phyloP scores from a whole-genome alignment of 192 early-diverging fungal species.

The Linnemannia hyalina region DNA sequence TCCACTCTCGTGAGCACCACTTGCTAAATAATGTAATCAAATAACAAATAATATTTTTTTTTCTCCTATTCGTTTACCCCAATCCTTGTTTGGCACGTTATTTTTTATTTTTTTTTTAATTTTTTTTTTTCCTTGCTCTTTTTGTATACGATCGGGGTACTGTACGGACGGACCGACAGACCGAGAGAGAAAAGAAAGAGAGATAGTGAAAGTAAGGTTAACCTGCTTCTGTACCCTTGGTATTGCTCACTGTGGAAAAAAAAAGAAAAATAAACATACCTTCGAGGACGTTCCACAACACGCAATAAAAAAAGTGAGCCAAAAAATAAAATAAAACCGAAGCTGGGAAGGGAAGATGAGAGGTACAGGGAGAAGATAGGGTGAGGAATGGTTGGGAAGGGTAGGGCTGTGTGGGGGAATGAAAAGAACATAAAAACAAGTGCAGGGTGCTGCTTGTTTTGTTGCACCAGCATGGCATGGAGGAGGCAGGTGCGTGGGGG shows the following conservation, averaged over 20 bases:
- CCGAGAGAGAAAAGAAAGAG: too few relatives aligned
- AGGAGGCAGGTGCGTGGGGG: background rate
- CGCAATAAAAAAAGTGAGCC: background rate
- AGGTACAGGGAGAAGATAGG: background rate
- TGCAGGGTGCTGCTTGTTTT: too few relatives aligned
- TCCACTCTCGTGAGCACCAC: background rate
- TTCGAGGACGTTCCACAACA: background rate
- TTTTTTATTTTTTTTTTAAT: too few relatives aligned
- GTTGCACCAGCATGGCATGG: too few relatives aligned
- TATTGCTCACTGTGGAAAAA: too few relatives aligned
- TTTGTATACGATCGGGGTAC: background rate
- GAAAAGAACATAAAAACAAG: background rate
- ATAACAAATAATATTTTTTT: background rate
- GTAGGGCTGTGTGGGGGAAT: background rate
- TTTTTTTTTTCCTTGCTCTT: background rate
- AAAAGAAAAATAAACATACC: background rate
- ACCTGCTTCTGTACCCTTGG: too few relatives aligned
- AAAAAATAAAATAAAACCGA: too few relatives aligned
- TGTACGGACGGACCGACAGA: too few relatives aligned
- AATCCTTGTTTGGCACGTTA: background rate
- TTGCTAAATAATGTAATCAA: background rate
- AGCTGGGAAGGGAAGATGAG: too few relatives aligned
- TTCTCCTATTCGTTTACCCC: background rate
- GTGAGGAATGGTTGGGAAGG: background rate
- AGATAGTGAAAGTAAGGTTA: too few relatives aligned